Evolutionary conservation across 2,329 filamentous ascomycete genomes (phyloP).

Genomic region (Alternaria sp.): DNA sequence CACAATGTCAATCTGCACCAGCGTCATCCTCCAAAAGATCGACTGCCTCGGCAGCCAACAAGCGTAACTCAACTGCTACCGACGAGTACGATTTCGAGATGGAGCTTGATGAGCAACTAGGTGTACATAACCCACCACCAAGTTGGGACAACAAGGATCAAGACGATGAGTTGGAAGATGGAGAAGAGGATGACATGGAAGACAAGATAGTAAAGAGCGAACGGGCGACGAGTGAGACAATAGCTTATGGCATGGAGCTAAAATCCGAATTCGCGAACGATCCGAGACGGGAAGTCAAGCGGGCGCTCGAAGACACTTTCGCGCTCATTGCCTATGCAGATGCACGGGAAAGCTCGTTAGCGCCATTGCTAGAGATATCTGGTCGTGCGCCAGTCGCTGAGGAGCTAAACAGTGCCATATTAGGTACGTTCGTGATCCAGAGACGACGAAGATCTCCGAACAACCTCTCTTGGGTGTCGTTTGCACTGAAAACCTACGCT

Average conservation of each 20-base stretch:
- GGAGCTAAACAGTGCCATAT: slow-evolving; percentile 90
- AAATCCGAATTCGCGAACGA: slow-evolving; percentile 80
- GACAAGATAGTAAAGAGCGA: slow-evolving; percentile 43
- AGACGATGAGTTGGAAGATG: slow-evolving; percentile 53
- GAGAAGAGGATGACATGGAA: slow-evolving; percentile 32
- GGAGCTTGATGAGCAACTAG: slow-evolving; percentile 64
- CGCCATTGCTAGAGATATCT: slow-evolving; percentile 77
- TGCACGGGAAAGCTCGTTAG: slow-evolving; percentile 78
- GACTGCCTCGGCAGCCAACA: slow-evolving; percentile 35
- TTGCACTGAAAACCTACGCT: not conserved
- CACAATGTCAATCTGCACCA: slow-evolving; percentile 35
- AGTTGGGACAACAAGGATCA: slow-evolving; percentile 40
- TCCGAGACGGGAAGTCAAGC: slow-evolving; percentile 72
- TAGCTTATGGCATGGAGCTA: slow-evolving; percentile 82
- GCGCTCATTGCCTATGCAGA: slow-evolving; percentile 87
- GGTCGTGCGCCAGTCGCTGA: slow-evolving; percentile 85
- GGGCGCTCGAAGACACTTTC: slow-evolving; percentile 84
- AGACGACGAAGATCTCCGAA: not conserved
- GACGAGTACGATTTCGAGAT: slow-evolving; percentile 65
- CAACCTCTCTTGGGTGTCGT: not conserved
- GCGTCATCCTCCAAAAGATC: slow-evolving; percentile 43
- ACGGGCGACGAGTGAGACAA: slow-evolving; percentile 72
- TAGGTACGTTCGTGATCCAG: slow-evolving; percentile 65
- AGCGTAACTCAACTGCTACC: slow-evolving; percentile 51
- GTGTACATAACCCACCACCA: slow-evolving; percentile 43